These are phyloP conservation scores for Biscogniauxia marginata DNA, from an alignment of 2,329 filamentous ascomycete species.

Conservation along the genomic window DNA sequence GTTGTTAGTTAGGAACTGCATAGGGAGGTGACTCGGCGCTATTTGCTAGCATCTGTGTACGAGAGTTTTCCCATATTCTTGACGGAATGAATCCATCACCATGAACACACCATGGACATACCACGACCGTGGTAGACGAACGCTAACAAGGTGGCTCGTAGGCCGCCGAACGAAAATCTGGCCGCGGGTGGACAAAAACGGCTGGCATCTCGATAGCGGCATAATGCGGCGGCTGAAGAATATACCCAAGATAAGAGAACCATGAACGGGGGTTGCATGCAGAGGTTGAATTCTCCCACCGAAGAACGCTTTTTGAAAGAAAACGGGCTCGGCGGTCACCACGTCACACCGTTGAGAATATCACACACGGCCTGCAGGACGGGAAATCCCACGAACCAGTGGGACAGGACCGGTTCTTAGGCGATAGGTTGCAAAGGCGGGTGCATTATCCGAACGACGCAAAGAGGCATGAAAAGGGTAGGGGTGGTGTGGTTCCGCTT, in stretches of 20 bases:
- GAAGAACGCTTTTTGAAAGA: neutral
- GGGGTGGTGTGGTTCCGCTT: neutral
- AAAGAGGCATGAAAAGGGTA: neutral
- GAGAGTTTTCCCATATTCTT: neutral
- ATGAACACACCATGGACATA: neutral
- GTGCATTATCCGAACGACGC: conserved; percentile 20
- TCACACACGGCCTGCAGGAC: neutral
- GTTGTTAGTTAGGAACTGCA: neutral
- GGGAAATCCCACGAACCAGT: neutral
- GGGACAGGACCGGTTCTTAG: neutral
- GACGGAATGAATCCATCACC: neutral
- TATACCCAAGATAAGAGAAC: neutral
- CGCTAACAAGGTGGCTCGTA: neutral
- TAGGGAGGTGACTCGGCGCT: neutral
- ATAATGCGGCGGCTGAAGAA: neutral
- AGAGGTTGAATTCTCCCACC: conserved; percentile 3
- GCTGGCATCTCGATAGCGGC: neutral
- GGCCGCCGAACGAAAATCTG: neutral
- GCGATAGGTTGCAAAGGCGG: conserved; percentile 3
- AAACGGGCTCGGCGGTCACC: neutral
- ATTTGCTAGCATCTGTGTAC: neutral
- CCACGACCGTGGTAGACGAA: neutral
- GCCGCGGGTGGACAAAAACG: neutral
- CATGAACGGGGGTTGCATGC: conserved; percentile 17
- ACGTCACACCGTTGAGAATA: conserved; percentile 1